These are phyloP conservation scores for Naganishia friedmannii DNA, from an alignment of 768 basidiomycete species.

Conservation along the genomic window DNA sequence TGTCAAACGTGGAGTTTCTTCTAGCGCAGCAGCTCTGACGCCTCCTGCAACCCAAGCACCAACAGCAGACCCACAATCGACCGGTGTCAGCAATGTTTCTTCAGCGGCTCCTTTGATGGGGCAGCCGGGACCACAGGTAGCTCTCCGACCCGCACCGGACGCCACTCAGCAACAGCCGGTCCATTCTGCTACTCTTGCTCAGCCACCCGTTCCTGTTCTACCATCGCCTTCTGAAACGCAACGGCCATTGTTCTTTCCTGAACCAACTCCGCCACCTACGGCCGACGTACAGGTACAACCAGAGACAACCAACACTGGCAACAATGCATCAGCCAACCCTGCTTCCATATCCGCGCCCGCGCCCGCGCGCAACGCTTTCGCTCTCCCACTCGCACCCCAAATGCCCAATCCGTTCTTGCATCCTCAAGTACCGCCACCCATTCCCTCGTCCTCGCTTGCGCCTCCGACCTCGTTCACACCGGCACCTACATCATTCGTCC, in stretches of 20 bases:
- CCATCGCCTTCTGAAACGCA: background rate
- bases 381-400: conserved; percentile 14
- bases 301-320: background rate
- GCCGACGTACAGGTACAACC: no score
- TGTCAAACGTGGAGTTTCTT: background rate
- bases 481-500: conserved; percentile 2
- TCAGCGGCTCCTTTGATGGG: background rate
- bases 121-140: background rate
- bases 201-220: background rate
- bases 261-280: background rate
- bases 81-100: background rate
- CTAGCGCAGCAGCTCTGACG: background rate
- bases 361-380: background rate
- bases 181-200: background rate
- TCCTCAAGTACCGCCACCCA: conserved; percentile 13
- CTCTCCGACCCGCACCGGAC: conserved; percentile 6
- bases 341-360: background rate
- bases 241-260: conserved; percentile 6
- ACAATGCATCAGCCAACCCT: background rate
- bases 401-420: conserved; percentile 23
- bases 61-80: background rate
- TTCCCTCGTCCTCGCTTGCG: background rate
- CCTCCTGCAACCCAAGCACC: background rate
- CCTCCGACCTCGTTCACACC: background rate
- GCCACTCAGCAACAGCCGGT: background rate